A percentile compares a stretch with the other conserved stretches of the same genome.
phyloP scores from a whole-genome alignment of 140 eudicot species.

The Erigeron philadelphicus region DNA sequence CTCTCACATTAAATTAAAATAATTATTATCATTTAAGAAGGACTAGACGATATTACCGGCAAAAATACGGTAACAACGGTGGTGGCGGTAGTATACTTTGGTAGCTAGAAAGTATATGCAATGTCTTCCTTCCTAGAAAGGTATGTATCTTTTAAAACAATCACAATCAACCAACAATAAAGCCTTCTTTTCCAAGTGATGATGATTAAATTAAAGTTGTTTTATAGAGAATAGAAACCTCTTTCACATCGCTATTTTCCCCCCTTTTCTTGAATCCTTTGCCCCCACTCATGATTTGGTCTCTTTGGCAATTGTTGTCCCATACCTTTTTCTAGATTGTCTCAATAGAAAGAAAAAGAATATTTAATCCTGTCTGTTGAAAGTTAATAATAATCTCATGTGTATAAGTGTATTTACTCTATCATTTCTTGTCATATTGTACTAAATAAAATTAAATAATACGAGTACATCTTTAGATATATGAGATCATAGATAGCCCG shows the following conservation, averaged over 20 bases:
- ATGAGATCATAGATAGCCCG: constrained; percentile 18
- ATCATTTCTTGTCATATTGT: constrained; percentile 23
- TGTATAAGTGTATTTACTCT: constrained; percentile 21
- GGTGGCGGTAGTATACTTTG: constrained; percentile 1
- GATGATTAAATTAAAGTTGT: constrained; percentile 39
- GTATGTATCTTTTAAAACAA: constrained; percentile 27
- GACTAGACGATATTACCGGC: not conserved
- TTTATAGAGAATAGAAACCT: constrained; percentile 33
- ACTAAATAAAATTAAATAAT: no score
- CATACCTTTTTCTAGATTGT: constrained; percentile 30
- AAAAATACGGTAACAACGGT: constrained; percentile 1
- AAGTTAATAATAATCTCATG: constrained; percentile 29
- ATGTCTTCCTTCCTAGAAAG: constrained; percentile 34
- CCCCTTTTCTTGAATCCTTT: constrained; percentile 27
- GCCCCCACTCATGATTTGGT: constrained; percentile 45
- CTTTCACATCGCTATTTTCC: constrained; percentile 24
- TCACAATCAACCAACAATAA: constrained; percentile 39
- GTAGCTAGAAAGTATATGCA: constrained; percentile 27
- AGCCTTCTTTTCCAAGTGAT: constrained; percentile 43
- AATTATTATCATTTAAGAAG: no score
- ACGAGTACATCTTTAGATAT: constrained; percentile 17
- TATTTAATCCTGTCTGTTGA: constrained; percentile 36
- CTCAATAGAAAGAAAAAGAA: constrained; percentile 38
- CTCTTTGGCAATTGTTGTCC: constrained; percentile 33
- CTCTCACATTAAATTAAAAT: no score